Evolutionary conservation across 768 basidiomycete species (phyloP).

Genomic region (Hypsizygus marmoreus): DNA sequence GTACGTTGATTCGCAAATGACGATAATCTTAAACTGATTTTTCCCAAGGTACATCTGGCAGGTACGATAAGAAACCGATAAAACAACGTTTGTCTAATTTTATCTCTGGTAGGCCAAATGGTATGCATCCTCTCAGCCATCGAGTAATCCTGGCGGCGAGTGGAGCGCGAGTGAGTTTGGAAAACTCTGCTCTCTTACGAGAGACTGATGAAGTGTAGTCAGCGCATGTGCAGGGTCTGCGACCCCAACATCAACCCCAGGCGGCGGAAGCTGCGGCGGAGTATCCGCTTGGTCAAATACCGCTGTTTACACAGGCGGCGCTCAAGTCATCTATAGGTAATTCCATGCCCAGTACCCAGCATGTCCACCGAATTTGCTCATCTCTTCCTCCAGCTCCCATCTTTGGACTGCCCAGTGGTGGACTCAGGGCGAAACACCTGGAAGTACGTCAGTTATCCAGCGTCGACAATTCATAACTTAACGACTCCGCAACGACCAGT

Average conservation of each 20-base stretch:
- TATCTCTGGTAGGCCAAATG: slow-evolving; percentile 58
- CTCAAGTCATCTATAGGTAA: slow-evolving; percentile 54
- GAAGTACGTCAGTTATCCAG: slow-evolving; percentile 32
- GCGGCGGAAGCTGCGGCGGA: slow-evolving; percentile 47
- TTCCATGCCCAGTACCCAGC: slow-evolving; percentile 12
- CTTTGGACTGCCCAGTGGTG: slow-evolving; percentile 60
- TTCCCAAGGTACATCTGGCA: slow-evolving; percentile 60
- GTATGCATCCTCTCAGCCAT: slow-evolving; percentile 51
- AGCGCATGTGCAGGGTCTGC: slow-evolving; percentile 50
- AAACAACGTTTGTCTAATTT: not conserved
- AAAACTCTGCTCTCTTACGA: not conserved
- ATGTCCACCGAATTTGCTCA: slow-evolving; percentile 5
- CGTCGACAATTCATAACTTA: not conserved
- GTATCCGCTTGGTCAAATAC: slow-evolving; percentile 53
- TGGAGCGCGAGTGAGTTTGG: slow-evolving; percentile 61
- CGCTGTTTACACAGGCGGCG: slow-evolving; percentile 51
- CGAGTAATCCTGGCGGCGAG: slow-evolving; percentile 51
- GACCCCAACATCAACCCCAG: slow-evolving; percentile 25
- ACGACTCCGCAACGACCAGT: slow-evolving; percentile 37
- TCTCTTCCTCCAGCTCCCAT: slow-evolving; percentile 29
- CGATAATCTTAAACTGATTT: slow-evolving; percentile 6
- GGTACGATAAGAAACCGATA: slow-evolving; percentile 39
- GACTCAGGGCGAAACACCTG: slow-evolving; percentile 59
- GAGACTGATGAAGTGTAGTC: slow-evolving; percentile 33
- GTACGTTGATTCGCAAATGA: slow-evolving; percentile 30